Evolutionary conservation across 495 filamentous ascomycete genomes (phyloP), one percentile per base, ranked within the genome.

Genomic region (Neurospora tetrasperma): DNA sequence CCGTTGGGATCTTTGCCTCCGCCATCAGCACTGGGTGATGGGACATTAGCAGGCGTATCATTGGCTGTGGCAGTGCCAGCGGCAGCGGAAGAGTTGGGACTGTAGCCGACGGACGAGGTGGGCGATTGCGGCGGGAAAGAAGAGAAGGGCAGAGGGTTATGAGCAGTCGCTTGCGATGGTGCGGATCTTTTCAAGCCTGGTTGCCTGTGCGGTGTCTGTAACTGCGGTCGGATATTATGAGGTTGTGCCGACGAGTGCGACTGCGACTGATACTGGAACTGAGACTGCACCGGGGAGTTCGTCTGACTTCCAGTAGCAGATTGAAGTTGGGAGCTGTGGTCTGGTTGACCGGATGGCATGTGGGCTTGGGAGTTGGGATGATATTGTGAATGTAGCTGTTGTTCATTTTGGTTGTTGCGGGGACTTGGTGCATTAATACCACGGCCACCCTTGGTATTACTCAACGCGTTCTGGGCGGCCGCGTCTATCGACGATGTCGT

Each of bases 1-100:
- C 80, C 78, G 16, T 81, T 79, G 70, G 88, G 84, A 14, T 82
- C 81, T 6, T 76, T 76, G 35, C 82, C 71, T 59, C 59, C 72
- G 42, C 74, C 76, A 41, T 73, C 72, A 43, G 59, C 54, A 54
- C 23, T 72, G 43, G 74, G 74, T 3, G 71, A 46, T 23, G 70
- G 68, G n/a, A 16, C 62, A 74, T 38, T 59, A 62, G 43, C 23
- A 62, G 48, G 42, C 27, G 70, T 43, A 18, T 73, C 40, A 40
- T 73, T 38, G 14, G 48, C 20, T 6, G 42, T 72, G 11, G 71
- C 8, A 38, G 71, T 40, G 14, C 54, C 43, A 5, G 44, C 18
- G 44, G 35, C 43, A 38, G 12, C 70, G 2, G 44, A 59, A 48
- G 43, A 59, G 23, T 40, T 31, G 23, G 44, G 44, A 39, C 43